Base-by-base conservation (phyloP, 805 yeast species). In the Kazachstania africana region DNA sequence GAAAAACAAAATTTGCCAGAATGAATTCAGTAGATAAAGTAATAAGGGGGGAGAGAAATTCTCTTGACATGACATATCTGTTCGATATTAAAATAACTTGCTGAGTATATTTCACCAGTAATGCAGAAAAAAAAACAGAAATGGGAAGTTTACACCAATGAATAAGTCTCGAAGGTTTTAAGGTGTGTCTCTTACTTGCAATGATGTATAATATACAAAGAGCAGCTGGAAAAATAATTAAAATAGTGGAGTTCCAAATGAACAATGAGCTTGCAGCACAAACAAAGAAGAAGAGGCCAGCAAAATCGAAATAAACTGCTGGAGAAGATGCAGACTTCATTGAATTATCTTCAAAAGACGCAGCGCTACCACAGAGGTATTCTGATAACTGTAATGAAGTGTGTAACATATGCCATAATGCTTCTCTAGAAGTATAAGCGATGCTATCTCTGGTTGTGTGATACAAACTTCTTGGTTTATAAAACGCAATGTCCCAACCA, bases 401-500 rank as follows among this genome's bases (percentile, higher is more conserved):
- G 4, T 76, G 66, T 22, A 81, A 62, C 95, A 87, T 87, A 48
- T 82, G 88, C 78, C 88, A 80, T 28, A 87, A 57, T 0, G 94
- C 77, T 27, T 69, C 76, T 37, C 66, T 70, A 13, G 77, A 60
- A 10, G 82, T 68, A 37, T 75, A 72, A 29, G 65, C 61, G 28
- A 81, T 77, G 29, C 70, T 70, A 53, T 87, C 96, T 28, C 72
- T 63, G 12, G 62, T 57, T 1, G 96, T 87, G 49, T 87, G 96
- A 45, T 87, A 87, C 26, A 81, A 55, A 31, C 80, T 72, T 46
- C 96, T 68, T 16, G 95, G 94, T 45, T 74, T 78, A 52, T 71
- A 84, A 53, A 87, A 87, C 1, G 95, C 95, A 44, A 87, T 70
- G 55, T 87, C 96, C 48, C 85, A 66, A 8, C 96, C 96, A 40